Evolutionary conservation across 306 rosid genomes (phyloP).

Genomic region (Malus fusca): DNA sequence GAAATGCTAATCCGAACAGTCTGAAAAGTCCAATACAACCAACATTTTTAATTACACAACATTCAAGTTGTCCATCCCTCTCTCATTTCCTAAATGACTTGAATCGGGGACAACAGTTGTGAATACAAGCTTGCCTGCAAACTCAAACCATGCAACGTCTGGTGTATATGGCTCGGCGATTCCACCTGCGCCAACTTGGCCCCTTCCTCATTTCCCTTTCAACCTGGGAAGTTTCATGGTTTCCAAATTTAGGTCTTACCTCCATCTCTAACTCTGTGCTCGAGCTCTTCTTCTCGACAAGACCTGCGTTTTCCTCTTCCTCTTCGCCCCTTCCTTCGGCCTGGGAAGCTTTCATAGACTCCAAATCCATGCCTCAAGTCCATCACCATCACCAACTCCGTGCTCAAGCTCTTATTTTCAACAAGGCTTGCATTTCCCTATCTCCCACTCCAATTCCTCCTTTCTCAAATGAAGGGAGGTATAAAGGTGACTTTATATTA

Average conservation of each 20-base stretch:
- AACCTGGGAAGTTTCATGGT: slow-evolving; percentile 70
- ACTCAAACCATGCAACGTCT: slow-evolving; percentile 53
- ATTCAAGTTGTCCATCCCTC: background rate
- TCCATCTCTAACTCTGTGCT: slow-evolving; percentile 72
- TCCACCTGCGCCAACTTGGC: slow-evolving; percentile 47
- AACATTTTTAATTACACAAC: no score
- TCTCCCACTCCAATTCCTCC: no score
- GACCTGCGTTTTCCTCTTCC: slow-evolving; percentile 55
- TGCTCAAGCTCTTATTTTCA: no score
- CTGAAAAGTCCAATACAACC: no score
- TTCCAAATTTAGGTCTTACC: slow-evolving; percentile 62
- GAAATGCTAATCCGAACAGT: no score
- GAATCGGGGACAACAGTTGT: slow-evolving; percentile 70
- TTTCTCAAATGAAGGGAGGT: no score
- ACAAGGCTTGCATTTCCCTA: no score
- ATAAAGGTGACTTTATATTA: no score
- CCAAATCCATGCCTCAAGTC: no score
- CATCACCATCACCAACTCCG: no score
- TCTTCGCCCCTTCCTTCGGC: slow-evolving; percentile 16
- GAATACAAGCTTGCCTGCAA: slow-evolving; percentile 76
- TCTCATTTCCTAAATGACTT: slow-evolving; percentile 33
- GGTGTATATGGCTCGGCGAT: slow-evolving; percentile 83
- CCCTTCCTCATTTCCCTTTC: slow-evolving; percentile 61
- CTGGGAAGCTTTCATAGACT: no score
- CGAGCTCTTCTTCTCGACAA: slow-evolving; percentile 91